Evolutionary conservation across 1,284 basidiomycete genomes (phyloP), one percentile per base, ranked within the genome.

Genomic region (Ceratobasidium theobromae): DNA sequence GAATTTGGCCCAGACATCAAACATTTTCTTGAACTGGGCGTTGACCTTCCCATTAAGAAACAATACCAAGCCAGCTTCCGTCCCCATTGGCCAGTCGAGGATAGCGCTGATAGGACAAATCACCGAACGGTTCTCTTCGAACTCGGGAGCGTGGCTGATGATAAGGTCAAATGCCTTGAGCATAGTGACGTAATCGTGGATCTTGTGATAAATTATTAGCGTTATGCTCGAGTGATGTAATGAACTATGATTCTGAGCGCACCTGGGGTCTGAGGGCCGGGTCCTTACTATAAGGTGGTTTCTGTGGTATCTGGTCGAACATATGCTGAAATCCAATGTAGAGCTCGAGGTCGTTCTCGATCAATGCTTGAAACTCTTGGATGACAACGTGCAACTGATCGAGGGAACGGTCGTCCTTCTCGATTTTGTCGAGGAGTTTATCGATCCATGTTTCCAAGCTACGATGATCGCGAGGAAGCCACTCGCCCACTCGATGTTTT

Each of bases 71-170:
- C 82, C 82, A 14, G 78, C 78, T 1, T 72, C 71, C 0, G 81
- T 82, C 16, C 75, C 78, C 80, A 82, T 82, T 0, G 79, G 78
- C 79, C 79, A 81, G 64, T 80, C 75, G 40, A 84, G 72, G 54
- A 82, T 72, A 1, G 79, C 78, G 65, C 78, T 78, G 66, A 82
- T 75, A 5, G 81, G 81, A 21, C 79, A 76, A 23, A 76, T 78
- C 25, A 81, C 77, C 16, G 79, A 65, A 18, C 74, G 76, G 27
- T 73, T 73, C 33, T 78, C 69, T 12, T 75, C 75, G 38, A 75
- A 81, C 2, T 68, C 69, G 0, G 80, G 79, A 0, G 80, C 78
- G 30, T 76, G 76, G 1, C 66, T 70, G 25, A 83, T 72, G 68
- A 81, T 74, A 45, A 75, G 72, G 67, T 84, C 77, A 70, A 84